phyloP scores from a whole-genome alignment of 108 stramenopile species.

The Cyclotella kingstonii region DNA sequence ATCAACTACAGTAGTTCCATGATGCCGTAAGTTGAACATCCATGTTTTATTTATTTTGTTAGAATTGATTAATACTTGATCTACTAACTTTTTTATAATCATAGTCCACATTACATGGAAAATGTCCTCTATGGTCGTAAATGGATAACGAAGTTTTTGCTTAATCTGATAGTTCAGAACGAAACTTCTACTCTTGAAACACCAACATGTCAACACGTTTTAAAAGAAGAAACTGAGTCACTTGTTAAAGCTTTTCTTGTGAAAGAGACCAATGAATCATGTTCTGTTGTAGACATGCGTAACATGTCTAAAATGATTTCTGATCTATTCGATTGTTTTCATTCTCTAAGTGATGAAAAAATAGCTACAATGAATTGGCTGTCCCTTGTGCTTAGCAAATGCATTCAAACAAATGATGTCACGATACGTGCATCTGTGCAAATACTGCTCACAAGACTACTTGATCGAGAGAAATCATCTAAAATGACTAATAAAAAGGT shows the following conservation, averaged over 20 bases:
- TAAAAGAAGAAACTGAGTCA: constrained; percentile 68
- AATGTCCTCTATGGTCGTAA: constrained; percentile 72
- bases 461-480: constrained; percentile 2
- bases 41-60: not conserved
- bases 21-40: constrained; percentile 37
- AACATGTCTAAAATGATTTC: constrained; percentile 48
- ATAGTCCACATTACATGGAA: constrained; percentile 72
- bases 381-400: constrained; percentile 44
- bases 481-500: no score
- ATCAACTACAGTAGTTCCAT: constrained; percentile 9
- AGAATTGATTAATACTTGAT: not conserved
- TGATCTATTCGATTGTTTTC: constrained; percentile 42
- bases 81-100: not conserved
- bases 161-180: constrained; percentile 44
- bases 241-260: constrained; percentile 60
- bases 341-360: constrained; percentile 40
- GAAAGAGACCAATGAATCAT: constrained; percentile 54
- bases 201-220: constrained; percentile 45
- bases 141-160: constrained; percentile 69
- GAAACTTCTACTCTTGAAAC: constrained; percentile 36
- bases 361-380: constrained; percentile 47
- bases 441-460: constrained; percentile 40
- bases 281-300: constrained; percentile 37
- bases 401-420: constrained; percentile 52
- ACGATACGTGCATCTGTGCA: constrained; percentile 48